These are phyloP conservation scores for Claviceps pusilla DNA, from an alignment of 2,329 filamentous ascomycete species.

Conservation along the genomic window DNA sequence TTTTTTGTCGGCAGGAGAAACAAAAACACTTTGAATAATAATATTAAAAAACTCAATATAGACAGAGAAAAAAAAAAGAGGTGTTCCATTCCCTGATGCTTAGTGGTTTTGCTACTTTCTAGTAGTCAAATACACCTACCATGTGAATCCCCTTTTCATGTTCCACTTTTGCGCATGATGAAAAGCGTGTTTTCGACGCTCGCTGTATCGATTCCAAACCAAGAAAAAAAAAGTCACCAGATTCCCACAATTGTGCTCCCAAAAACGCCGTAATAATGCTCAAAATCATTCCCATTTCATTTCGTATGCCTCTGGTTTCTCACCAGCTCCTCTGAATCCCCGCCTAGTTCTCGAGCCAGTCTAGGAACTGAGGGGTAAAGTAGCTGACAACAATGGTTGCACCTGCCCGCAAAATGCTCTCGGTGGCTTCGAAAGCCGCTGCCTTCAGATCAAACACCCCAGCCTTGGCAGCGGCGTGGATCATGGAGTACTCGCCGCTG, in stretches of 20 bases:
- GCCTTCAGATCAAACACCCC: slow-evolving; percentile 89
- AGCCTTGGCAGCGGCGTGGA: slow-evolving; percentile 86
- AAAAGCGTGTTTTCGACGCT: not conserved
- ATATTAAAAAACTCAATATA: too few relatives aligned
- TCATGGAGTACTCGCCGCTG: slow-evolving; percentile 94
- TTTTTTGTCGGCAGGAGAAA: too few relatives aligned
- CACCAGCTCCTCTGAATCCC: not conserved
- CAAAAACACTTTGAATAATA: too few relatives aligned
- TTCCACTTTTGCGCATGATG: not conserved
- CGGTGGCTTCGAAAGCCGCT: slow-evolving; percentile 89
- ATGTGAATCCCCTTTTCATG: not conserved
- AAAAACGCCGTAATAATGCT: not conserved
- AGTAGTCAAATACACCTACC: not conserved
- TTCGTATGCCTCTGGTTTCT: not conserved
- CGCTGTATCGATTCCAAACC: not conserved
- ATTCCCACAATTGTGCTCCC: not conserved
- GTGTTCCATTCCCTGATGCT: too few relatives aligned
- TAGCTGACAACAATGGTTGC: slow-evolving; percentile 90
- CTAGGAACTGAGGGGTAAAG: slow-evolving; percentile 70
- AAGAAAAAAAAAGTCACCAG: not conserved
- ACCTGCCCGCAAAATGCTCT: slow-evolving; percentile 83
- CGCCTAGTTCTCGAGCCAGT: slow-evolving; percentile 43
- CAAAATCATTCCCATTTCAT: not conserved
- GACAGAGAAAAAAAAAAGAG: too few relatives aligned
- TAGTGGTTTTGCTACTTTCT: too few relatives aligned